Evolutionary conservation across 2,329 filamentous ascomycete species (phyloP).

Genomic region (Fusarium sp.): DNA sequence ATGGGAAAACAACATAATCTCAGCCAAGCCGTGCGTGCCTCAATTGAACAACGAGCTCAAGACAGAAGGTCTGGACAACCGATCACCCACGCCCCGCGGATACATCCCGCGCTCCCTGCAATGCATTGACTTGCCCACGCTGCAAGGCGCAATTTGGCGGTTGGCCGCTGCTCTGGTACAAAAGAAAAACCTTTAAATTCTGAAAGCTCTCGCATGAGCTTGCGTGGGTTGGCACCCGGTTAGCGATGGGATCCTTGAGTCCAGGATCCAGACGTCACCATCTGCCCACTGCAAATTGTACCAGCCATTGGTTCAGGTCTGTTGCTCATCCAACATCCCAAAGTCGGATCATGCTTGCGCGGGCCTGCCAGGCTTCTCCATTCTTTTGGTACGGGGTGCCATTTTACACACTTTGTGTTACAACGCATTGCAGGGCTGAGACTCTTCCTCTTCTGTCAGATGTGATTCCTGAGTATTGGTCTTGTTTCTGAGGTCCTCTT

Average conservation of each 20-base stretch:
- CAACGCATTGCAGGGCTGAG: constrained; percentile 28
- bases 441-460: background rate
- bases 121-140: constrained; percentile 27
- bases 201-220: constrained; percentile 14
- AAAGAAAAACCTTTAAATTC: background rate
- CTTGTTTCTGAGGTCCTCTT: constrained; percentile 3
- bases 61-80: background rate
- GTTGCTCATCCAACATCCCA: constrained; percentile 33
- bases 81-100: background rate
- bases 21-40: background rate
- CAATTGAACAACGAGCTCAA: constrained; percentile 21
- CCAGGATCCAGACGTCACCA: constrained; percentile 39
- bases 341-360: constrained; percentile 43
- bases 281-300: constrained; percentile 40
- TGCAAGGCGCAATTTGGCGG: constrained; percentile 10
- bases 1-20: background rate
- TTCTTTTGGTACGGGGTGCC: constrained; percentile 11
- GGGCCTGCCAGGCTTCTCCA: constrained; percentile 30
- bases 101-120: constrained; percentile 1
- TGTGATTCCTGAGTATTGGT: constrained; percentile 4
- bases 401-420: constrained; percentile 22
- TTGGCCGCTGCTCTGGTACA: constrained; percentile 1
- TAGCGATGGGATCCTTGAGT: constrained; percentile 30
- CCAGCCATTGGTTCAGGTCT: constrained; percentile 17
- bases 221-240: background rate